Base-by-base conservation (phyloP, 129 eudicot genomes). In the Smallanthus sonchifolius region DNA sequence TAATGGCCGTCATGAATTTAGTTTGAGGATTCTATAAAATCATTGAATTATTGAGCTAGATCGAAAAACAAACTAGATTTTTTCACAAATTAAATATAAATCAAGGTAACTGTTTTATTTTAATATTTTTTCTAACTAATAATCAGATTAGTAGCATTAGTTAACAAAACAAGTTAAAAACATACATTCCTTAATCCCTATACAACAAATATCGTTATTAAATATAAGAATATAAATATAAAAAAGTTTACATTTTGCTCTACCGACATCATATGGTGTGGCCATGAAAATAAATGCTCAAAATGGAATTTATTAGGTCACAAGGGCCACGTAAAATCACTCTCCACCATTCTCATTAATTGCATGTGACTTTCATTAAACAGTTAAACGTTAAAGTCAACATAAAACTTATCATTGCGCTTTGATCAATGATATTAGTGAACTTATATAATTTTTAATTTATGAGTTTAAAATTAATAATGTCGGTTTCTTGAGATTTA, bases 301-400 rank as follows among this genome's bases (percentile, higher is more conserved):
- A 32, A 15, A 62, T 72, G 48, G 73, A 78, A 78, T 70, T 78
- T 78, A 78, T 78, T 48, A 38, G 67, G 72, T 49, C 63, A 52
- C 77, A 37, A 38, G 45, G 10, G 66, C 17, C 43, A 75, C 30
- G 43, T 28, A 28, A 77, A 45, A 60, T 49, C 63, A 77, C 39
- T 64, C 42, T 60, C 56, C 19, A 17, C 67, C 24, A 51, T 43
- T 51, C 62, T 11, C 35, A 79, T 72, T 63, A 10, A 72, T 51
- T 71, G 73, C 60, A 62, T 60, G 28, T 72, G 14, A 36, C 30
- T 63, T 45, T 63, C 16, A 3, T 8, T 24, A 24, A 24, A 24
- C 30, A 24, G 30, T 64, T 38, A 37, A 36, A 37, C 40, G 51
- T 66, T 17, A 34, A 71, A 37, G 20, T 16, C 65, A 51, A 24